A percentile compares a stretch with the other conserved stretches of the same genome.
Conservation (phyloP, 441 rosid genomes). For the Metrosideros polymorpha region DNA sequence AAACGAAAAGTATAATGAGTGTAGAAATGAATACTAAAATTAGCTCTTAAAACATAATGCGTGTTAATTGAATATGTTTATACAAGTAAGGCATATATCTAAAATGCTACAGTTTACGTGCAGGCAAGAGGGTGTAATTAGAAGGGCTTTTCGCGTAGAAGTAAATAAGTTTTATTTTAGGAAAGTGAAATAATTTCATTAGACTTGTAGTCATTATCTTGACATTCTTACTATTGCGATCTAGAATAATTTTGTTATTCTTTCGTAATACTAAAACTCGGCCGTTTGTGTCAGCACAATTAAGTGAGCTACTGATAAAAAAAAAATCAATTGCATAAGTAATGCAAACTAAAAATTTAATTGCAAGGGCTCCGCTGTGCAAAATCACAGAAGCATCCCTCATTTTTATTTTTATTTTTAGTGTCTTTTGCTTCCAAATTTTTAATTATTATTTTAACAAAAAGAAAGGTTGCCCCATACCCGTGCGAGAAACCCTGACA, state of each 20-base stretch:
- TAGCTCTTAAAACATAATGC: fast-evolving
- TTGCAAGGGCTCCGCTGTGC: background rate
- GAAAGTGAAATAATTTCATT: too few relatives aligned
- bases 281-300: background rate
- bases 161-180: too few relatives aligned
- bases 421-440: too few relatives aligned
- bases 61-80: fast-evolving
- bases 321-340: background rate
- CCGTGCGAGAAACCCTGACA: background rate
- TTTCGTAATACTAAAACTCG: fast-evolving
- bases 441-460: background rate
- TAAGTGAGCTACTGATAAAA: background rate
- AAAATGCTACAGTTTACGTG: background rate
- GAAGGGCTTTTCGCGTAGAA: background rate
- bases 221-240: too few relatives aligned
- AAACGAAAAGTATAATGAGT: fast-evolving
- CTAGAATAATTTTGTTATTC: background rate
- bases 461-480: background rate
- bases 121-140: background rate
- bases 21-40: background rate
- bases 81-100: background rate
- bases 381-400: background rate
- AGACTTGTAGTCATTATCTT: too few relatives aligned
- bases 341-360: background rate
- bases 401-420: too few relatives aligned